Conservation (phyloP, 805 yeast species). For the Candida piceae region DNA sequence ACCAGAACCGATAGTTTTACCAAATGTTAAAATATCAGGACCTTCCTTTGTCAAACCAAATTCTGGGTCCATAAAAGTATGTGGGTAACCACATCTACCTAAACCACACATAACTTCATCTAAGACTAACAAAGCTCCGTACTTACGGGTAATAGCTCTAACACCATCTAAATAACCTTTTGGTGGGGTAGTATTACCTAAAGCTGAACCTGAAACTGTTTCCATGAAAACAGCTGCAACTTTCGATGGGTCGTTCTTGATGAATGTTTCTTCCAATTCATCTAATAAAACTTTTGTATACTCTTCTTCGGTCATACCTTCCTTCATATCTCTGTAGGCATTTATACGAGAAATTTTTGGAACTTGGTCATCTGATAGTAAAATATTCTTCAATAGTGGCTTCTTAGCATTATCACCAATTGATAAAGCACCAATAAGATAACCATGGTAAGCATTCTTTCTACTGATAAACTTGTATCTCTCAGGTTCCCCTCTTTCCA, state of each 20-base stretch:
- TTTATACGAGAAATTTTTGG: slow-evolving; percentile 30
- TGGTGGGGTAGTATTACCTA: slow-evolving; percentile 41
- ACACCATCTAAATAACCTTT: slow-evolving; percentile 44
- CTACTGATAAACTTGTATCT: slow-evolving; percentile 40
- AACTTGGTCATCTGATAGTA: slow-evolving; percentile 19
- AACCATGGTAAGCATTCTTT: slow-evolving; percentile 44
- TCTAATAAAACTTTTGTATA: slow-evolving; percentile 34
- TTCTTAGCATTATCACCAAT: slow-evolving; percentile 35
- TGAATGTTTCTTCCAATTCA: slow-evolving; percentile 38
- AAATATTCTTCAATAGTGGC: slow-evolving; percentile 27
- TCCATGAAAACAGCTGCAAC: slow-evolving; percentile 40
- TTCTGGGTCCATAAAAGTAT: slow-evolving; percentile 42
- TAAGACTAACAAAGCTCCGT: slow-evolving; percentile 43
- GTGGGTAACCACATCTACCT: slow-evolving; percentile 42
- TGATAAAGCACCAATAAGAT: slow-evolving; percentile 40
- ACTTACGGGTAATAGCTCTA: slow-evolving; percentile 44
- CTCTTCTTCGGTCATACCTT: slow-evolving; percentile 36
- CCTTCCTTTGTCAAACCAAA: slow-evolving; percentile 36
- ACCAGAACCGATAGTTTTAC: slow-evolving; percentile 47
- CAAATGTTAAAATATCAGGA: slow-evolving; percentile 46
- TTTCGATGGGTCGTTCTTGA: slow-evolving; percentile 39
- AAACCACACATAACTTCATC: slow-evolving; percentile 59
- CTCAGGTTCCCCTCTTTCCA: slow-evolving; percentile 36
- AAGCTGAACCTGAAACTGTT: slow-evolving; percentile 43
- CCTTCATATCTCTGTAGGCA: slow-evolving; percentile 28